A percentile compares a stretch with the other conserved stretches of the same genome.
These are phyloP conservation scores for Chrysanthemum makinoi DNA, from an alignment of 129 eudicot species.

Conservation along the genomic window DNA sequence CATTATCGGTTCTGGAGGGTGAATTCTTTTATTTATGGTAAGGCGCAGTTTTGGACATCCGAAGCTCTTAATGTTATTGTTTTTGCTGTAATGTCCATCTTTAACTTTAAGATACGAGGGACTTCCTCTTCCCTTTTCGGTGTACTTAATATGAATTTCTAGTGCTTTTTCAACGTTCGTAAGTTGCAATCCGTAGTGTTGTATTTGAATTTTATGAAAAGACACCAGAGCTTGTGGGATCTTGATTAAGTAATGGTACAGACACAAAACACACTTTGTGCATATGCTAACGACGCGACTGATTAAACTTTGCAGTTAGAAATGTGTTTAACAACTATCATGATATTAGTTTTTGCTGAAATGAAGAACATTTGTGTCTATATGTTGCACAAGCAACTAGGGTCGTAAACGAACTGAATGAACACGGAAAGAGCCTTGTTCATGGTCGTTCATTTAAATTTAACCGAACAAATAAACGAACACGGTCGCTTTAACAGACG, in stretches of 20 bases:
- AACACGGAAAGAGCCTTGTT: too few relatives aligned
- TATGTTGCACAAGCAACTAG: too few relatives aligned
- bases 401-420: too few relatives aligned
- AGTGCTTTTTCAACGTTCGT: conserved; percentile 20
- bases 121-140: conserved; percentile 12
- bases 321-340: background rate
- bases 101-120: conserved; percentile 8
- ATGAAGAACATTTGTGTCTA: background rate
- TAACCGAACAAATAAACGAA: too few relatives aligned
- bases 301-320: background rate
- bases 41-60: conserved; percentile 5
- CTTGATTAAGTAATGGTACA: conserved; percentile 11
- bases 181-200: conserved; percentile 24
- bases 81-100: background rate
- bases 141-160: conserved; percentile 3
- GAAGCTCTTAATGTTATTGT: conserved; percentile 13
- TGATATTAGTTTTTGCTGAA: background rate
- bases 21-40: conserved; percentile 22
- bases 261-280: background rate
- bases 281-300: background rate
- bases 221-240: conserved; percentile 15
- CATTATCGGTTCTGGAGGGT: conserved; percentile 31
- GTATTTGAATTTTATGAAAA: conserved; percentile 27
- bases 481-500: too few relatives aligned
- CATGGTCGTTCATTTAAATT: too few relatives aligned